Percentiles rank a stretch among this genome's conserved stretches.
Evolutionary conservation across 257 asterid species (phyloP).

Genomic region (Paulownia fortunei): DNA sequence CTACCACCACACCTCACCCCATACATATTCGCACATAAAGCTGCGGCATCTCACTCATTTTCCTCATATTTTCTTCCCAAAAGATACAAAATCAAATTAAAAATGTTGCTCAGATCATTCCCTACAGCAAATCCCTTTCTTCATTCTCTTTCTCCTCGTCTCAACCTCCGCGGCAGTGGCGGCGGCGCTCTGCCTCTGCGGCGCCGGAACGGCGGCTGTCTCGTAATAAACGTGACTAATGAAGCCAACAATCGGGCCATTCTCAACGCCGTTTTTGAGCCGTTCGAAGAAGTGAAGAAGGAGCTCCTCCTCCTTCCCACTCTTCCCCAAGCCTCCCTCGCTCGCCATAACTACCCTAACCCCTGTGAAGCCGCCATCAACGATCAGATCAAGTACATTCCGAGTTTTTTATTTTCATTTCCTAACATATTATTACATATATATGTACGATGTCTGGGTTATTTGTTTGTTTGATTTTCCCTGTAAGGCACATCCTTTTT

Average conservation of each 20-base stretch:
- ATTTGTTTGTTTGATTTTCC: neutral
- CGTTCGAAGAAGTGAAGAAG: slow-evolving; percentile 53
- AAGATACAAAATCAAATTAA: neutral
- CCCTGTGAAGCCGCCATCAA: slow-evolving; percentile 52
- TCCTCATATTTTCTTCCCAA: neutral
- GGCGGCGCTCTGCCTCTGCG: slow-evolving; percentile 27
- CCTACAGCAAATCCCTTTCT: slow-evolving; percentile 7
- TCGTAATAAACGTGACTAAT: slow-evolving; percentile 3
- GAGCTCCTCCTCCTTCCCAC: slow-evolving; percentile 54
- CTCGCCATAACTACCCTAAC: slow-evolving; percentile 56
- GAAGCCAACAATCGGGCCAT: slow-evolving; percentile 20
- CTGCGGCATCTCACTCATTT: neutral
- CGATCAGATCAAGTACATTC: slow-evolving; percentile 61
- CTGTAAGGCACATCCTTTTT: too few relatives aligned
- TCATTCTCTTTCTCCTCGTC: slow-evolving; percentile 23
- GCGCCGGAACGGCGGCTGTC: neutral
- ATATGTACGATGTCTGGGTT: neutral
- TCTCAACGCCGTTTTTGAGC: slow-evolving; percentile 34
- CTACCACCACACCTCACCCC: neutral
- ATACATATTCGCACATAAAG: neutral
- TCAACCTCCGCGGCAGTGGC: neutral
- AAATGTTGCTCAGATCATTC: slow-evolving; percentile 20
- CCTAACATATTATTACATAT: neutral
- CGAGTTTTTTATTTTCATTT: neutral
- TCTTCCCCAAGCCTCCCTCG: slow-evolving; percentile 53